These are phyloP conservation scores for Erythrophleum fordii DNA, from an alignment of 306 rosid species.

Conservation along the genomic window DNA sequence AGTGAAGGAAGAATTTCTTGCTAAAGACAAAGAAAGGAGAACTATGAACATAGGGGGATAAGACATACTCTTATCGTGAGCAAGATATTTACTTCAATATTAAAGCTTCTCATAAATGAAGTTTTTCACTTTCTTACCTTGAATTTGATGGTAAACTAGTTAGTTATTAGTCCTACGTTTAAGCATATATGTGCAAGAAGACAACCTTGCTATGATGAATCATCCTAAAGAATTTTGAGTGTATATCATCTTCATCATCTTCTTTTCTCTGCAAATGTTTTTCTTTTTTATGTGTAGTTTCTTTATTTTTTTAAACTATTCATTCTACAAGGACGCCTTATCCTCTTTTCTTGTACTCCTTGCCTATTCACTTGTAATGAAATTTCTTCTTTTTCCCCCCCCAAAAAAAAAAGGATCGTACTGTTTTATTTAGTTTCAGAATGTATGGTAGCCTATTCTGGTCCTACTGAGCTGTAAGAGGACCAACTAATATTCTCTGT, in stretches of 20 bases:
- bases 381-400: neutral
- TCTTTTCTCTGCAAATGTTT: neutral
- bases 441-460: constrained; percentile 29
- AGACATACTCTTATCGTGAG: neutral
- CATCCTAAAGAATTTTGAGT: neutral
- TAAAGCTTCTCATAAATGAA: neutral
- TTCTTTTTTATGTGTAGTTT: neutral
- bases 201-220: neutral
- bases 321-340: neutral
- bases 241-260: neutral
- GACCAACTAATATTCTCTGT: neutral
- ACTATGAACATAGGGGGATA: neutral
- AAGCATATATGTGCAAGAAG: neutral
- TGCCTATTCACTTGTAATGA: constrained; percentile 8
- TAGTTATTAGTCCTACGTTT: neutral
- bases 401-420: neutral
- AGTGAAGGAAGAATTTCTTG: neutral
- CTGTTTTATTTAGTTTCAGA: neutral
- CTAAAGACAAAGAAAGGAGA: neutral
- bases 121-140: neutral
- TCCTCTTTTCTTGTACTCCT: constrained; percentile 2
- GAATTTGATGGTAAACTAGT: constrained; percentile 1
- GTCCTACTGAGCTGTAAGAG: neutral
- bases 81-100: neutral
- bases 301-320: constrained; percentile 14